phyloP scores from a whole-genome alignment of 345 rosid genomes.

The Eutrema heterophyllum region DNA sequence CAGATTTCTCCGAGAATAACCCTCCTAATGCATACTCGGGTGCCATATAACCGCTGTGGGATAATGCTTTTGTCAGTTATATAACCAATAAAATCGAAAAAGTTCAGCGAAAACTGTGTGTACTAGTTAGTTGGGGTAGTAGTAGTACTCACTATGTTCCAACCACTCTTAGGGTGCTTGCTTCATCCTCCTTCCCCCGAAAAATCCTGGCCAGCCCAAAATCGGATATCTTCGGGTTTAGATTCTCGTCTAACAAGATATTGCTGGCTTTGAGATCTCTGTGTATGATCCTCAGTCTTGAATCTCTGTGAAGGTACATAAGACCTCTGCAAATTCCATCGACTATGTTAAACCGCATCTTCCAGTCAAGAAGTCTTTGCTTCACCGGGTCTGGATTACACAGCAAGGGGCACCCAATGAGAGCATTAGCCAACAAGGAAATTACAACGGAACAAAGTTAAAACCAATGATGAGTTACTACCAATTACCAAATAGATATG shows the following conservation, averaged over 20 bases:
- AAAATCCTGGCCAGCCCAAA: conserved; percentile 48
- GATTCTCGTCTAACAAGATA: too few relatives aligned
- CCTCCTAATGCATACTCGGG: conserved; percentile 44
- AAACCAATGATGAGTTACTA: neutral
- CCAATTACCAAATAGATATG: conserved; percentile 36
- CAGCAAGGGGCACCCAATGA: too few relatives aligned
- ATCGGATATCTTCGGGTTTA: conserved; percentile 46
- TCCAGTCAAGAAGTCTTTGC: conserved; percentile 35
- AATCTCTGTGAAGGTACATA: conserved; percentile 47
- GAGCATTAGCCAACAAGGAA: neutral
- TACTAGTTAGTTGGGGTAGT: too few relatives aligned
- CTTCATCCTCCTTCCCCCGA: conserved; percentile 35
- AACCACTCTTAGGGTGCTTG: conserved; percentile 40
- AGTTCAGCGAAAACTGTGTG: too few relatives aligned
- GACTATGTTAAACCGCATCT: conserved; percentile 37
- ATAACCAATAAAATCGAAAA: neutral
- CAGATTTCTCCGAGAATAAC: conserved; percentile 40
- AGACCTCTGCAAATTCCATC: conserved; percentile 49
- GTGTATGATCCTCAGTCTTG: conserved; percentile 44
- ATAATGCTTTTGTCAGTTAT: neutral
- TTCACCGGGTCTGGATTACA: conserved; percentile 27
- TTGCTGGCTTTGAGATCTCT: too few relatives aligned
- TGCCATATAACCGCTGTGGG: conserved; percentile 41
- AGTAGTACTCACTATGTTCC: conserved; percentile 48
- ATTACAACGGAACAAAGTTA: neutral